A percentile compares a stretch with the other conserved stretches of the same genome.
phyloP scores from a whole-genome alignment of 2,329 filamentous ascomycete species.

The Diaporthe citrichinensis region DNA sequence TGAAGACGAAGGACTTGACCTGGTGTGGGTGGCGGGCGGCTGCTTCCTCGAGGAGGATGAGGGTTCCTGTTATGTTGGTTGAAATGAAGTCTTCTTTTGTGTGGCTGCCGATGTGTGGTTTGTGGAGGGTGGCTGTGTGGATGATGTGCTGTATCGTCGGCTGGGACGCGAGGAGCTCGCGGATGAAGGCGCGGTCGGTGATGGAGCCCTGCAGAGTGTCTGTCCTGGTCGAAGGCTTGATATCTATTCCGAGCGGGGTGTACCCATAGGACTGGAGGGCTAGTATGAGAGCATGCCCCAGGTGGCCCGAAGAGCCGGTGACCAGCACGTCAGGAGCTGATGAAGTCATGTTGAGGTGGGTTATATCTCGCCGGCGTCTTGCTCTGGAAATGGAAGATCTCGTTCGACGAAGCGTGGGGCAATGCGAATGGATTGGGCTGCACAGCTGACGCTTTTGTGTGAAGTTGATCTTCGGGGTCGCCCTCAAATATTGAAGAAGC shows the following conservation, averaged over 20 bases:
- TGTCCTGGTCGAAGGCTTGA: conserved; percentile 51
- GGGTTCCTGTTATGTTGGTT: conserved; percentile 61
- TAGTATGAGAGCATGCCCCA: conserved; percentile 62
- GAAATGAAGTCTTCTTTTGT: conserved; percentile 59
- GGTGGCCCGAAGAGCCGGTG: conserved; percentile 62
- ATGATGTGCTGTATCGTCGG: conserved; percentile 56
- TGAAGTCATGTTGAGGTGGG: not conserved
- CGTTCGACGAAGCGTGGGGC: accelerated
- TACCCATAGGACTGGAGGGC: conserved; percentile 55
- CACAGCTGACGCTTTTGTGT: not conserved
- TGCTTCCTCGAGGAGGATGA: conserved; percentile 58
- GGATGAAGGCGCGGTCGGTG: conserved; percentile 53
- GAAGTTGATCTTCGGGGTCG: not conserved
- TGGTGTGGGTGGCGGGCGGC: conserved; percentile 47
- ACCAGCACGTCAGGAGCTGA: conserved; percentile 56
- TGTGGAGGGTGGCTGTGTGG: conserved; percentile 62
- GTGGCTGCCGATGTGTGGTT: conserved; percentile 62
- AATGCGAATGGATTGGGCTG: not conserved
- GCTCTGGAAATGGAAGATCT: not conserved
- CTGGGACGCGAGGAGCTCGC: conserved; percentile 49
- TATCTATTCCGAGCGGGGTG: conserved; percentile 59
- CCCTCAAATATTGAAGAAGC: not conserved
- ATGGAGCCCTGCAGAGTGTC: conserved; percentile 54
- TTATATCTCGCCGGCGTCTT: not conserved
- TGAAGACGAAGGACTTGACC: conserved; percentile 56